A percentile compares a stretch with the other conserved stretches of the same genome.
These are phyloP conservation scores for Starmera amethionina DNA, from an alignment of 805 yeast species.

Conservation along the genomic window DNA sequence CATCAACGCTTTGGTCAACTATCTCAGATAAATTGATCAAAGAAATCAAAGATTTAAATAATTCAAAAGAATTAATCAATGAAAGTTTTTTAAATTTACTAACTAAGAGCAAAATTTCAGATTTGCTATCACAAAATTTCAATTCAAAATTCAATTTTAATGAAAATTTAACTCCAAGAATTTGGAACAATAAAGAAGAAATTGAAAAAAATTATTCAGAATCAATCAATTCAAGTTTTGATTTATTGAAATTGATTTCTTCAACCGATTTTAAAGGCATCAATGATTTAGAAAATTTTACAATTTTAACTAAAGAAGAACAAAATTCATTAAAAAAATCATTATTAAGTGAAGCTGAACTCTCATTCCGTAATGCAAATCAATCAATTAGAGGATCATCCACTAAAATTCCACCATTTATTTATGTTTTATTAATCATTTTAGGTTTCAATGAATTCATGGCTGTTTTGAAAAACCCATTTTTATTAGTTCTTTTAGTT, in stretches of 20 bases:
- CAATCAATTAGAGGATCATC: slow-evolving; percentile 72
- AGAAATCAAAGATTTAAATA: slow-evolving; percentile 35
- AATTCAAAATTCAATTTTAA: slow-evolving; percentile 82
- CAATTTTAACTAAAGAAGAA: too few relatives aligned
- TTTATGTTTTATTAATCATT: slow-evolving; percentile 60
- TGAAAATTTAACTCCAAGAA: slow-evolving; percentile 66
- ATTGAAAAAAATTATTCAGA: slow-evolving; percentile 54
- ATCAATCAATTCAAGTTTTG: slow-evolving; percentile 50
- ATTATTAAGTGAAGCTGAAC: slow-evolving; percentile 68
- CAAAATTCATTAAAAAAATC: slow-evolving; percentile 45
- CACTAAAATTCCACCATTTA: slow-evolving; percentile 76
- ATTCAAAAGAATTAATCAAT: slow-evolving; percentile 49
- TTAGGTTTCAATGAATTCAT: slow-evolving; percentile 95
- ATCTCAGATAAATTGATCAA: slow-evolving; percentile 34
- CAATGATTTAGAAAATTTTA: too few relatives aligned
- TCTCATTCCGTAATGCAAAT: slow-evolving; percentile 78
- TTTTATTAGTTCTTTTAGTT: slow-evolving; percentile 58
- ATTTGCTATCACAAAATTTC: slow-evolving; percentile 74
- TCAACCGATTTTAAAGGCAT: slow-evolving; percentile 12
- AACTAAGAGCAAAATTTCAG: slow-evolving; percentile 38
- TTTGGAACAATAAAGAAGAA: slow-evolving; percentile 69
- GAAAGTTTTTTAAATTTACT: slow-evolving; percentile 32
- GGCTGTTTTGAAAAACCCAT: slow-evolving; percentile 78
- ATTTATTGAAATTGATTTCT: slow-evolving; percentile 45
- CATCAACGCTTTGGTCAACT: slow-evolving; percentile 51